Percentiles rank a stretch among this genome's conserved stretches.
Evolutionary conservation across 495 filamentous ascomycete species (phyloP).

Genomic region (Oidiodendron maius): DNA sequence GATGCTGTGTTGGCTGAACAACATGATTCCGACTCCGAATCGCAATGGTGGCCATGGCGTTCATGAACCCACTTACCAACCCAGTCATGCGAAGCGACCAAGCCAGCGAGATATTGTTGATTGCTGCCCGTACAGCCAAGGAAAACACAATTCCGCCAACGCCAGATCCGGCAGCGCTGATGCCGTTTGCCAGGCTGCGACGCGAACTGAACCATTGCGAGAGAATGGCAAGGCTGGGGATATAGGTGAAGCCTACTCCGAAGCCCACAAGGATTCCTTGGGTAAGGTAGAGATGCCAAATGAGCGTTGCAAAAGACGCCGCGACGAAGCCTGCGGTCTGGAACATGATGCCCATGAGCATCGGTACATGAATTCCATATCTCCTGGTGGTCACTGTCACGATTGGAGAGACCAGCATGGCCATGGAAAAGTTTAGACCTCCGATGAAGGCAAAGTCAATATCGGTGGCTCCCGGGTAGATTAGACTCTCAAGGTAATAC

Average conservation of each 20-base stretch:
- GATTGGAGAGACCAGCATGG: conserved; percentile 59
- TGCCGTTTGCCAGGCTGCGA: conserved; percentile 67
- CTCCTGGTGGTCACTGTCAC: conserved; percentile 51
- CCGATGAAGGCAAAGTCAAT: conserved; percentile 69
- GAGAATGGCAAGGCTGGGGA: conserved; percentile 60
- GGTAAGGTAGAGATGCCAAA: conserved; percentile 71
- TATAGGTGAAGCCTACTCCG: conserved; percentile 74
- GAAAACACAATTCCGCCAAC: conserved; percentile 64
- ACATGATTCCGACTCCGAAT: conserved; percentile 63
- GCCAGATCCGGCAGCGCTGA: conserved; percentile 67
- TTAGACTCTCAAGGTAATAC: conserved; percentile 56
- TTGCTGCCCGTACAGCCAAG: conserved; percentile 51
- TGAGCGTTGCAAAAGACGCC: conserved; percentile 59
- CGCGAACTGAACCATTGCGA: conserved; percentile 74
- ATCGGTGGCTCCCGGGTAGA: conserved; percentile 50
- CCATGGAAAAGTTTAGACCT: conserved; percentile 48
- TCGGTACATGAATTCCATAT: conserved; percentile 46
- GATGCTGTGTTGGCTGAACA: conserved; percentile 53
- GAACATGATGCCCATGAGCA: conserved; percentile 56
- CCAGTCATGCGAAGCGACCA: conserved; percentile 70
- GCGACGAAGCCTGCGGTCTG: conserved; percentile 55
- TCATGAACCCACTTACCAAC: conserved; percentile 52
- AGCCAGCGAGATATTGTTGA: conserved; percentile 50
- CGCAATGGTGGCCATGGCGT: conserved; percentile 49
- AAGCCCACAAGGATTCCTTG: conserved; percentile 74